These are phyloP conservation scores for Hericium coralloides DNA, from an alignment of 768 basidiomycete genomes.

Conservation along the genomic window DNA sequence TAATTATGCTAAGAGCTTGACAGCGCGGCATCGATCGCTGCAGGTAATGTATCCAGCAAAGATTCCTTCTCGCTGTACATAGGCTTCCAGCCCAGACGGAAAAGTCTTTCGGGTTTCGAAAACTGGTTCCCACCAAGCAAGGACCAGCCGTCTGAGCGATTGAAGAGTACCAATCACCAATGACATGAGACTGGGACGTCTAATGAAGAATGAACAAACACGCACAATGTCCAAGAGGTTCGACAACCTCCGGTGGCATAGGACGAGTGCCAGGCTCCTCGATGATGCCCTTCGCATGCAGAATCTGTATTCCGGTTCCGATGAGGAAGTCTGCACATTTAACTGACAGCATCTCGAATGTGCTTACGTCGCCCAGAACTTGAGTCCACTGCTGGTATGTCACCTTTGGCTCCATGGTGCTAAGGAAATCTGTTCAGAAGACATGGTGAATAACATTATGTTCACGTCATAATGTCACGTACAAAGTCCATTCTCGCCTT, in stretches of 20 bases:
- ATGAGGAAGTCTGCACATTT: too few relatives aligned
- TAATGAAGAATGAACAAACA: not conserved
- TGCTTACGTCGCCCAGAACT: constrained; percentile 27
- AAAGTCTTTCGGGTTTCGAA: constrained; percentile 26
- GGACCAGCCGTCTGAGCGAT: constrained; percentile 30
- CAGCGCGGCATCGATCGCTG: constrained; percentile 8
- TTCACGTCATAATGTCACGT: constrained; percentile 7
- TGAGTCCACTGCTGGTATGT: constrained; percentile 23
- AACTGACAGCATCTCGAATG: too few relatives aligned
- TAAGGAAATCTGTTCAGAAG: constrained; percentile 25
- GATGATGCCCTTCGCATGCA: constrained; percentile 26
- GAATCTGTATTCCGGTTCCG: constrained; percentile 4
- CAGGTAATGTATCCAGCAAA: constrained; percentile 21
- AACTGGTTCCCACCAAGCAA: constrained; percentile 30
- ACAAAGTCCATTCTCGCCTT: constrained; percentile 35
- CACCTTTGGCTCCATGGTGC: constrained; percentile 19
- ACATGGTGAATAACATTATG: not conserved
- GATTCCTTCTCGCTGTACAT: constrained; percentile 19
- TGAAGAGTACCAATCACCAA: not conserved
- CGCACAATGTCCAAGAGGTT: constrained; percentile 32
- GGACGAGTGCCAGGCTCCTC: constrained; percentile 25
- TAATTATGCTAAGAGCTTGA: not conserved
- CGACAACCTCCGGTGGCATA: constrained; percentile 24
- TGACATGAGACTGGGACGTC: not conserved
- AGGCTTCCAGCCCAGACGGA: constrained; percentile 32